Conservation (phyloP, 1,139 yeast species). For the Suhomyces kunorum region DNA sequence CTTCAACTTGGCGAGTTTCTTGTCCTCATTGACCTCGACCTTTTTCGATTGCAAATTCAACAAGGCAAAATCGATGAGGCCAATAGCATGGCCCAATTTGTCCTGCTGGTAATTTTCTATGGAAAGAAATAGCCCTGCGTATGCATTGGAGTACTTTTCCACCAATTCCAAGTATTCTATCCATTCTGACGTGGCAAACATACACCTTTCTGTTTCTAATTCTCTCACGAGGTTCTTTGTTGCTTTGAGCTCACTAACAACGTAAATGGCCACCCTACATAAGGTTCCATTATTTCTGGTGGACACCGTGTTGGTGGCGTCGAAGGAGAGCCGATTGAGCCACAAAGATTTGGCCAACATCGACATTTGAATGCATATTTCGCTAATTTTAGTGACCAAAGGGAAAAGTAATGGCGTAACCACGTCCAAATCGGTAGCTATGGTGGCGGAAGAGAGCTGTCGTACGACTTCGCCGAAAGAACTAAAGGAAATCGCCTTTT, state of each 20-base stretch:
- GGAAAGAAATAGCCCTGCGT: constrained; percentile 45
- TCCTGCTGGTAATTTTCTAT: constrained; percentile 45
- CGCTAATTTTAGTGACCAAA: constrained; percentile 31
- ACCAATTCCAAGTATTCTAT: constrained; percentile 33
- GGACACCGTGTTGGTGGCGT: constrained; percentile 29
- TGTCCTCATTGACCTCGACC: constrained; percentile 17
- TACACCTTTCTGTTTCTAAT: constrained; percentile 6
- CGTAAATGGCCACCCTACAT: constrained; percentile 44
- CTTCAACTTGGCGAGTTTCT: constrained; percentile 25
- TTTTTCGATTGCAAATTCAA: constrained; percentile 42
- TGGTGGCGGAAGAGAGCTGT: constrained; percentile 1
- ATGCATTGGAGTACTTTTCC: constrained; percentile 41
- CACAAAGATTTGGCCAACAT: constrained; percentile 44
- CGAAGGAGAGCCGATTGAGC: constrained; percentile 37
- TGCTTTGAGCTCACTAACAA: constrained; percentile 34
- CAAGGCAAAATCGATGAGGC: constrained; percentile 41
- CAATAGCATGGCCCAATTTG: constrained; percentile 46
- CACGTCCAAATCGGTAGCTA: constrained; percentile 1
- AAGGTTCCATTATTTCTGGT: constrained; percentile 43
- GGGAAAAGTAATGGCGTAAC: constrained; percentile 18
- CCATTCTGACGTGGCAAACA: constrained; percentile 33
- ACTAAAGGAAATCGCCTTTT: constrained; percentile 32
- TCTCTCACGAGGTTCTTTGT: constrained; percentile 11
- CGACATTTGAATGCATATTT: constrained; percentile 42
- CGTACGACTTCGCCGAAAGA: constrained; percentile 23